These are phyloP conservation scores for Pezicula radicicola DNA, from an alignment of 2,329 filamentous ascomycete genomes.

Conservation along the genomic window DNA sequence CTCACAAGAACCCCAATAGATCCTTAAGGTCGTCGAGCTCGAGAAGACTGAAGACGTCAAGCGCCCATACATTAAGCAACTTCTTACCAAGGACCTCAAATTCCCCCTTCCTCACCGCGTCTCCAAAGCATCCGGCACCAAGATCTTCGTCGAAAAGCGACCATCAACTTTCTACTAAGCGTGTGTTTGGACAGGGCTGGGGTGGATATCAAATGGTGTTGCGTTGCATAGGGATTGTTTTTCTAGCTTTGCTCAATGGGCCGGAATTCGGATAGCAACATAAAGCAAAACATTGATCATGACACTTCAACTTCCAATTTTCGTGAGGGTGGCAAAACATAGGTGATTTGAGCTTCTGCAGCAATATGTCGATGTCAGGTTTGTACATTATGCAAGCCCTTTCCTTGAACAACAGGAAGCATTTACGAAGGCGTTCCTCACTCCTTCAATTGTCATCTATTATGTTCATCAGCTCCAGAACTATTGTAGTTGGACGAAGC, in stretches of 20 bases:
- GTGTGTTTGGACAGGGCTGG: constrained; percentile 13
- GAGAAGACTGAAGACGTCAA: constrained; percentile 93
- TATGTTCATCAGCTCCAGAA: no score
- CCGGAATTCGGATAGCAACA: constrained; percentile 26
- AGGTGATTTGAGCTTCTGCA: no score
- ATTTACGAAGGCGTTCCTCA: no score
- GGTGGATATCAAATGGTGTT: constrained; percentile 25
- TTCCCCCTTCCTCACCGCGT: constrained; percentile 99
- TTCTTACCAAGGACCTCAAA: constrained; percentile 89
- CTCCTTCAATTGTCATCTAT: no score
- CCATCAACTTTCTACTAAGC: constrained; percentile 90
- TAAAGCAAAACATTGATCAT: constrained; percentile 19
- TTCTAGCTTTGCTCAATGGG: constrained; percentile 29
- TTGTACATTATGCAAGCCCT: no score
- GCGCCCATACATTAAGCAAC: constrained; percentile 99
- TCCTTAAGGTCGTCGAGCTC: constrained; percentile 97
- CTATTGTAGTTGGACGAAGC: no score
- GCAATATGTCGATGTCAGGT: no score
- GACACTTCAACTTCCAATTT: neutral
- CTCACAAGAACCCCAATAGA: constrained; percentile 48
- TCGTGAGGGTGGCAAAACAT: no score
- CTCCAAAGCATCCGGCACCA: constrained; percentile 77
- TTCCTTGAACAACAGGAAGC: no score
- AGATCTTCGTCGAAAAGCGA: constrained; percentile 89
- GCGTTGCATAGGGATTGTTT: constrained; percentile 30